A percentile compares a stretch with the other conserved stretches of the same genome.
Conservation (phyloP, 169 alveolate genomes). For the Cryptosporidium meleagridis region DNA sequence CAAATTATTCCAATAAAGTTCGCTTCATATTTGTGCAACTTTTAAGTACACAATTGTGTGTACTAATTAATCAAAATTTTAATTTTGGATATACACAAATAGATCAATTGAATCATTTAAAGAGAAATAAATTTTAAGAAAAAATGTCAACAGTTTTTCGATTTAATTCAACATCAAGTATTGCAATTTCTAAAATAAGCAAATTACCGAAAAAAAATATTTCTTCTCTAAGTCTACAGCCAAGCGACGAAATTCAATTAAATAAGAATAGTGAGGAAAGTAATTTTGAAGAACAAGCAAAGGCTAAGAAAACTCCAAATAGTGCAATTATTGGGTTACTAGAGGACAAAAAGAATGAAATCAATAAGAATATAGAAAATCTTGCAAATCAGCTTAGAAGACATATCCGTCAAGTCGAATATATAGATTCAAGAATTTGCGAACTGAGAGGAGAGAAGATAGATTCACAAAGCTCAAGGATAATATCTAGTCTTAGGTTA, state of each 20-base stretch:
- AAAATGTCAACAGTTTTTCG: constrained; percentile 29
- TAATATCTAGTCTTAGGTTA: not conserved
- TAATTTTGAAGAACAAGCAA: not conserved
- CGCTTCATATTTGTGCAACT: not conserved
- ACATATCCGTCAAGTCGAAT: constrained; percentile 55
- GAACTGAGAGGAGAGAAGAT: constrained; percentile 19
- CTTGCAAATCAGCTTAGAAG: constrained; percentile 21
- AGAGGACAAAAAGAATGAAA: constrained; percentile 14
- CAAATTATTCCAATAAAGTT: no score
- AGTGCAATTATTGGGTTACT: constrained; percentile 7
- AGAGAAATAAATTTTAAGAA: not conserved
- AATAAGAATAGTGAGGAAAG: not conserved
- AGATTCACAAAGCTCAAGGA: not conserved
- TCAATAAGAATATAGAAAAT: constrained; percentile 22
- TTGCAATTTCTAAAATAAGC: constrained; percentile 9
- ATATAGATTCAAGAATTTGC: constrained; percentile 38
- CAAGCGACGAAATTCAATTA: not conserved
- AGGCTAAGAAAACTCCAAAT: not conserved
- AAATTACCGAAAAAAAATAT: not conserved
- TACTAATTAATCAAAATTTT: not conserved
- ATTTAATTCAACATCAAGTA: constrained; percentile 23
- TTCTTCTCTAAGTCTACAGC: not conserved
- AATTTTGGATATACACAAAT: not conserved
- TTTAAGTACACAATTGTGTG: constrained; percentile 1
- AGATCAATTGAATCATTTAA: not conserved